Conservation (phyloP, 2,329 filamentous ascomycete species). For the Penicillium paneum region DNA sequence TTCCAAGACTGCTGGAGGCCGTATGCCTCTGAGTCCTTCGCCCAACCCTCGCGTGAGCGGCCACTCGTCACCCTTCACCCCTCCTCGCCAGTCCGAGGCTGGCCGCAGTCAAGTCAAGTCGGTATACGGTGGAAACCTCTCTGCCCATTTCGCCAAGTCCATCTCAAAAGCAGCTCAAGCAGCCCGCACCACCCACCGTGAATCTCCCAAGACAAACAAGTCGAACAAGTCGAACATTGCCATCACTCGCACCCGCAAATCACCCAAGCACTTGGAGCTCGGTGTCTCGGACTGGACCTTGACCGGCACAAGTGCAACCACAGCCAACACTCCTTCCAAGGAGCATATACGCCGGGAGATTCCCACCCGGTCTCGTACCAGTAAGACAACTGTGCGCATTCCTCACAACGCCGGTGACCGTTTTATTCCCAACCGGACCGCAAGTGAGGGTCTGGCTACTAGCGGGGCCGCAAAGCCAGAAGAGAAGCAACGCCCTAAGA, state of each 20-base stretch:
- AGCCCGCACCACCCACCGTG: conserved; percentile 60
- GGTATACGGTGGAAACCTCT: conserved; percentile 75
- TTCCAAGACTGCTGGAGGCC: conserved; percentile 86
- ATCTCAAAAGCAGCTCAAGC: conserved; percentile 40
- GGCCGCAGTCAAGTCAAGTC: conserved; percentile 62
- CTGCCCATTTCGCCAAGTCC: conserved; percentile 71
- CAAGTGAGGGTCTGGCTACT: conserved; percentile 83
- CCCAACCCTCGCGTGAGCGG: conserved; percentile 60
- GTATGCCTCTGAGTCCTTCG: conserved; percentile 91
- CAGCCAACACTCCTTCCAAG: conserved; percentile 57
- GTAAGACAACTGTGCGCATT: conserved; percentile 72
- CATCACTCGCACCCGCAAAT: conserved; percentile 55
- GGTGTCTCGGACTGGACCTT: conserved; percentile 91
- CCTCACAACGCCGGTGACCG: conserved; percentile 74
- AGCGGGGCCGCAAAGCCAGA: conserved; percentile 81
- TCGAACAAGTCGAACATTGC: conserved; percentile 78
- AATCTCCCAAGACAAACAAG: conserved; percentile 88
- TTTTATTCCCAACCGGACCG: conserved; percentile 90
- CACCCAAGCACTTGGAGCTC: conserved; percentile 82
- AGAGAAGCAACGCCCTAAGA: conserved; percentile 71
- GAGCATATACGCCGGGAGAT: conserved; percentile 58
- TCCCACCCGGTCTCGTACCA: conserved; percentile 45
- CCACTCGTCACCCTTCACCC: conserved; percentile 73
- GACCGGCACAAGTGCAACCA: conserved; percentile 69
- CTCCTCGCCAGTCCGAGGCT: conserved; percentile 58